Conservation (phyloP, 2,329 filamentous ascomycete species). For the Dothidotthia symphoricarpi region DNA sequence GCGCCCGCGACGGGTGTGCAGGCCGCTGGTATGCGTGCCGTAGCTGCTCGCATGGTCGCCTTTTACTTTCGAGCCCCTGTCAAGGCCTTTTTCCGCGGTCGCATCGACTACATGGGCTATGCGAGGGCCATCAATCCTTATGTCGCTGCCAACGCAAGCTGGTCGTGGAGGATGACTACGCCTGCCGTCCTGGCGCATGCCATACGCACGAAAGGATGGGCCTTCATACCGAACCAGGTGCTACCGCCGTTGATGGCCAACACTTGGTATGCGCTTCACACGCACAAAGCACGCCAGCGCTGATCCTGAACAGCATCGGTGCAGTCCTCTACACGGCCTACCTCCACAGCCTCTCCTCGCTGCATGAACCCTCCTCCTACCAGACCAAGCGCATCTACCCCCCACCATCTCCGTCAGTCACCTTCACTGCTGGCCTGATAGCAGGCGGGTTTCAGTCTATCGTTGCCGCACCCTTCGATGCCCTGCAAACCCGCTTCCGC, state of each 20-base stretch:
- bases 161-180: conserved; percentile 66
- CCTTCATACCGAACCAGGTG: conserved; percentile 72
- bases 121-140: conserved; percentile 62
- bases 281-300: neutral
- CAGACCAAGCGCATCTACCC: conserved; percentile 66
- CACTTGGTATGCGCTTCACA: conserved; percentile 51
- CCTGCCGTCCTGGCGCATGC: conserved; percentile 68
- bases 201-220: conserved; percentile 68
- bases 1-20: conserved; percentile 71
- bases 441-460: conserved; percentile 70
- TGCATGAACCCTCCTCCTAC: conserved; percentile 65
- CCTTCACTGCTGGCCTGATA: conserved; percentile 67
- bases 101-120: conserved; percentile 77
- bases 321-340: conserved; percentile 75
- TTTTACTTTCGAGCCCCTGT: conserved; percentile 91
- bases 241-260: conserved; percentile 73
- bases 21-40: conserved; percentile 77
- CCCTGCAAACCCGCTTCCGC: conserved; percentile 71
- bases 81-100: conserved; percentile 87
- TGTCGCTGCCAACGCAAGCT: conserved; percentile 48
- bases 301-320: conserved; percentile 54
- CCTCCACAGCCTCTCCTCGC: conserved; percentile 63
- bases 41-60: conserved; percentile 78
- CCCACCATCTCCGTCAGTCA: conserved; percentile 61
- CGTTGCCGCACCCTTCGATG: conserved; percentile 71